A percentile compares a stretch with the other conserved stretches of the same genome.
These are phyloP conservation scores for Penicillium pancosmium DNA, from an alignment of 495 filamentous ascomycete species.

Conservation along the genomic window DNA sequence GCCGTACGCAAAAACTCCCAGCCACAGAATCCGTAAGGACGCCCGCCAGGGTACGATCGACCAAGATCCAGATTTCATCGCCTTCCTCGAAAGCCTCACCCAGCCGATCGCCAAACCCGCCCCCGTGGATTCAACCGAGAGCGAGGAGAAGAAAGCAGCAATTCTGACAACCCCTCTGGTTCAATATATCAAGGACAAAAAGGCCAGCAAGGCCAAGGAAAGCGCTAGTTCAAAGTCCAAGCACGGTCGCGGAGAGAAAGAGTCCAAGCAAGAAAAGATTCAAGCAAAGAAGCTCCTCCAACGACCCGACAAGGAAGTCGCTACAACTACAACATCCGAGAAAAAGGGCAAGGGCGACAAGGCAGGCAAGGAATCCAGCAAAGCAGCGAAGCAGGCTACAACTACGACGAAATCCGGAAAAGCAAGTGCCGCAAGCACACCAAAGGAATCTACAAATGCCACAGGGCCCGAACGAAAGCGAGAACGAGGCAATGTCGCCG, in stretches of 20 bases:
- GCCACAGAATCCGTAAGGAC: slow-evolving; percentile 69
- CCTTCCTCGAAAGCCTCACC: slow-evolving; percentile 84
- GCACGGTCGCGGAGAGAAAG: slow-evolving; percentile 60
- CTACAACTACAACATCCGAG: slow-evolving; percentile 36
- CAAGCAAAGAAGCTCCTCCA: slow-evolving; percentile 53
- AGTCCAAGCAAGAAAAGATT: slow-evolving; percentile 57
- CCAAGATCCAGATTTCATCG: slow-evolving; percentile 91
- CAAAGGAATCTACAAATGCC: slow-evolving; percentile 33
- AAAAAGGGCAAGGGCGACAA: slow-evolving; percentile 60
- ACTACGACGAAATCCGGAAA: slow-evolving; percentile 35
- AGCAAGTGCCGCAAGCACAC: slow-evolving; percentile 32
- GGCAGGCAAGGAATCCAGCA: slow-evolving; percentile 73
- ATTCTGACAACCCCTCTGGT: slow-evolving; percentile 84
- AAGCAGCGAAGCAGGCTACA: slow-evolving; percentile 72
- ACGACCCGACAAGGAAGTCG: slow-evolving; percentile 48
- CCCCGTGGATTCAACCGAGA: slow-evolving; percentile 52
- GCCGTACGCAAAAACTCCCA: slow-evolving; percentile 78
- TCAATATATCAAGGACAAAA: slow-evolving; percentile 87
- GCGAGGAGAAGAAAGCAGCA: slow-evolving; percentile 61
- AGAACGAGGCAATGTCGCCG: slow-evolving; percentile 71
- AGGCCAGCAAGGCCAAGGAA: slow-evolving; percentile 84
- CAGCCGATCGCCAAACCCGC: slow-evolving; percentile 65
- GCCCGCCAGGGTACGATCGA: slow-evolving; percentile 92
- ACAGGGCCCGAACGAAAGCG: slow-evolving; percentile 53
- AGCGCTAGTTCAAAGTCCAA: slow-evolving; percentile 57